Conservation (phyloP, 129 eudicot genomes). For the Helichrysum umbraculigerum region DNA sequence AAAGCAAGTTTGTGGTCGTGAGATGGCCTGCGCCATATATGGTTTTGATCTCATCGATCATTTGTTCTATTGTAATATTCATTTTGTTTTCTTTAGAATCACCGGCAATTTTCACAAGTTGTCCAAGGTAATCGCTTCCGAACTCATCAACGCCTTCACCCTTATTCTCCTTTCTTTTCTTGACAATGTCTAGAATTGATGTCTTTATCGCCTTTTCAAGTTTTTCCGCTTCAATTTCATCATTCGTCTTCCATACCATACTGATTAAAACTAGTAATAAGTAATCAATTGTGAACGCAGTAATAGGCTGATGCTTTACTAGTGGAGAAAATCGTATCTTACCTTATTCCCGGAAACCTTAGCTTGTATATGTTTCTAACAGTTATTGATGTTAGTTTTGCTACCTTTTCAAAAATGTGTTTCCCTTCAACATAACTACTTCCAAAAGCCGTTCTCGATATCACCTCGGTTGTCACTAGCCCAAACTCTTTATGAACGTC, state of each 20-base stretch:
- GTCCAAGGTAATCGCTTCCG: conserved; percentile 60
- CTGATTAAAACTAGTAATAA: conserved; percentile 27
- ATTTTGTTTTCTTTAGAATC: conserved; percentile 20
- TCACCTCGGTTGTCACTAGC: conserved; percentile 67
- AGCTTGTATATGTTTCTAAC: conserved; percentile 55
- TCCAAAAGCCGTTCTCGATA: conserved; percentile 78
- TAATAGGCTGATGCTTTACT: not conserved
- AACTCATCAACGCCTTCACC: conserved; percentile 30
- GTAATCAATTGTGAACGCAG: too few relatives aligned
- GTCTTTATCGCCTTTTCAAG: conserved; percentile 50
- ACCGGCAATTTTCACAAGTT: conserved; percentile 40
- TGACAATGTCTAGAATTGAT: conserved; percentile 47
- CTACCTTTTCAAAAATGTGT: conserved; percentile 68
- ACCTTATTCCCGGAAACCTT: conserved; percentile 65
- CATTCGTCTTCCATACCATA: conserved; percentile 36
- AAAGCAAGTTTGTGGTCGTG: conserved; percentile 44
- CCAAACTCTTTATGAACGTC: conserved; percentile 64
- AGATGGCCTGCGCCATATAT: conserved; percentile 58
- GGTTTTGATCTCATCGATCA: conserved; percentile 56
- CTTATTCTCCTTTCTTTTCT: conserved; percentile 33
- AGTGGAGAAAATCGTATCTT: not conserved
- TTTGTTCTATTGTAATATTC: conserved; percentile 44
- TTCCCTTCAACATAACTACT: conserved; percentile 60
- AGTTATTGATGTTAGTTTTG: conserved; percentile 48
- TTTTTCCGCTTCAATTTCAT: conserved; percentile 62